These are phyloP conservation scores for Apophysomyces sp. DNA, from an alignment of 371 early-diverging fungal species.

Conservation along the genomic window DNA sequence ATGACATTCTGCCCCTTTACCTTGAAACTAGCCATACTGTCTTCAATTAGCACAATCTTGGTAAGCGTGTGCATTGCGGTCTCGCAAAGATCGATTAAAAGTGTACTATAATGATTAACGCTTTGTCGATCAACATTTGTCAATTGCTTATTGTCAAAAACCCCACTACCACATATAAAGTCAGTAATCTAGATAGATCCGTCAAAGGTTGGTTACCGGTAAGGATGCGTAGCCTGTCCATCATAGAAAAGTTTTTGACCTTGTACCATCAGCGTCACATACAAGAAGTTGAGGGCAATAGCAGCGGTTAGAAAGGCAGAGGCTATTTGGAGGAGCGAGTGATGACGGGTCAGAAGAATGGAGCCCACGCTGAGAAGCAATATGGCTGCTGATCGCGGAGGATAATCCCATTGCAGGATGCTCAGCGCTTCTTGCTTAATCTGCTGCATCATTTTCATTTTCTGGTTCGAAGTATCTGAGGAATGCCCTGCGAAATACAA, in stretches of 20 bases:
- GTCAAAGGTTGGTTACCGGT: not conserved
- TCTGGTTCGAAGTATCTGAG: not conserved
- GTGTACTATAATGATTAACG: slow-evolving; percentile 3
- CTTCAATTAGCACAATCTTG: slow-evolving; percentile 13
- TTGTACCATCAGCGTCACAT: slow-evolving; percentile 12
- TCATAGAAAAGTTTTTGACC: slow-evolving; percentile 6
- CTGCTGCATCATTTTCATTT: not conserved
- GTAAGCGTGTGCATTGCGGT: slow-evolving; percentile 5
- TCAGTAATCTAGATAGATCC: not conserved
- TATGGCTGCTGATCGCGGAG: slow-evolving; percentile 10
- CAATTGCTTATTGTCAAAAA: not conserved
- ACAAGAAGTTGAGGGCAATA: slow-evolving; percentile 11
- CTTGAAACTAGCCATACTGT: slow-evolving; percentile 10
- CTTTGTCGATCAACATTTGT: not conserved
- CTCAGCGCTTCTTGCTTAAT: not conserved
- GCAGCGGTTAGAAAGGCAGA: slow-evolving; percentile 7
- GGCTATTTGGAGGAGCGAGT: slow-evolving; percentile 10
- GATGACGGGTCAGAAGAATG: slow-evolving; percentile 14
- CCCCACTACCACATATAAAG: not conserved
- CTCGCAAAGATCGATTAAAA: slow-evolving; percentile 8
- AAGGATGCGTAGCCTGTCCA: slow-evolving; percentile 7
- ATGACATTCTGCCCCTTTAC: no score
- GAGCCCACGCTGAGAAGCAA: not conserved
- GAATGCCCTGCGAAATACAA: no score
- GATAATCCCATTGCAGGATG: slow-evolving; percentile 13